A percentile compares a stretch with the other conserved stretches of the same genome.
Evolutionary conservation across 768 basidiomycete species (phyloP).

Genomic region (Panaeolus cyanescens): DNA sequence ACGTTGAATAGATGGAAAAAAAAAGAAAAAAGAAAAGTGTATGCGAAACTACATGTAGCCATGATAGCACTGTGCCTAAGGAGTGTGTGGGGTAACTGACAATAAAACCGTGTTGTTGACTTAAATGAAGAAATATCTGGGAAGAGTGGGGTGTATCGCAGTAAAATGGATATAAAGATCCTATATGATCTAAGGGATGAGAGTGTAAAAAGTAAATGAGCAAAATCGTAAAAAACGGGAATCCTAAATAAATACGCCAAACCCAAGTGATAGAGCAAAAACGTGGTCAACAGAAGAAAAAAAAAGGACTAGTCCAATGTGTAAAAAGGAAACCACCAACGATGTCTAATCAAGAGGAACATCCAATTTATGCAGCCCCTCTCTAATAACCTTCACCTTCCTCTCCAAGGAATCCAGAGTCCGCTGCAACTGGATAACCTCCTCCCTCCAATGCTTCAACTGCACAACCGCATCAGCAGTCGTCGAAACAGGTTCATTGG

Average conservation of each 20-base stretch:
- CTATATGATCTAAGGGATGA: not conserved
- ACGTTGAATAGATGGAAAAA: no score
- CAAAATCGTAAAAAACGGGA: not conserved
- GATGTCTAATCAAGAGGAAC: not conserved
- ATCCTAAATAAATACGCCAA: not conserved
- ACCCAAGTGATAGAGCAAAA: not conserved
- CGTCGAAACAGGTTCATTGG: conserved; percentile 7
- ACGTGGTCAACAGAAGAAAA: not conserved
- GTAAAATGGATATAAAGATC: conserved; percentile 1
- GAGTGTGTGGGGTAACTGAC: not conserved
- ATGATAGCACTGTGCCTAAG: not conserved
- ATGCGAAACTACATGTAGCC: not conserved
- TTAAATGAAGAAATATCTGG: not conserved
- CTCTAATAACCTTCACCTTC: conserved; percentile 49
- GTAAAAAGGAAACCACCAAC: not conserved
- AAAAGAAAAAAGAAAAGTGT: not conserved
- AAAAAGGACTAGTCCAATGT: not conserved
- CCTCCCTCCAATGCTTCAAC: conserved; percentile 37
- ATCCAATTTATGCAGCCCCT: conserved; percentile 24
- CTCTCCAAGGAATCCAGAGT: conserved; percentile 62
- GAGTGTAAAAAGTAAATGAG: not conserved
- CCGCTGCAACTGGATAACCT: conserved; percentile 46
- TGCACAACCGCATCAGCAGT: not conserved
- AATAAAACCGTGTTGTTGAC: not conserved
- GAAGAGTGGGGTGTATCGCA: not conserved